Evolutionary conservation across 768 basidiomycete genomes (phyloP).

Genomic region (Lactifluus rugatus): DNA sequence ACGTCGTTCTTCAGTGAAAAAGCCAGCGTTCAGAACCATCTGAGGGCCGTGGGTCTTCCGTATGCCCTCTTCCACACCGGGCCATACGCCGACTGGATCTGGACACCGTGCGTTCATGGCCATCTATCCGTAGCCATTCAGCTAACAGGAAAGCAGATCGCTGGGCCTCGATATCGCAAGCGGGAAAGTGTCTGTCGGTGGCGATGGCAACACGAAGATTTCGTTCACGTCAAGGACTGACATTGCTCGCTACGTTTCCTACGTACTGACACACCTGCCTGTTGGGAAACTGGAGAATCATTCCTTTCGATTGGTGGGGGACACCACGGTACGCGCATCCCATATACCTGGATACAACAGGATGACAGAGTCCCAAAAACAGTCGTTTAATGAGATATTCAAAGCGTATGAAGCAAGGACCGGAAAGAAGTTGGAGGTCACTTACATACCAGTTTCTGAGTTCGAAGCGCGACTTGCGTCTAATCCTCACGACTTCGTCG

Average conservation of each 20-base stretch:
- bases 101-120: not conserved
- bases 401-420: constrained; percentile 15
- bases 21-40: not conserved
- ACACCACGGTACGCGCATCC: constrained; percentile 6
- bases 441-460: constrained; percentile 11
- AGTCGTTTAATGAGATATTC: constrained; percentile 20
- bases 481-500: constrained; percentile 7
- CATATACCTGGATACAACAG: no score
- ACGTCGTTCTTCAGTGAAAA: not conserved
- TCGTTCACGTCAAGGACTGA: constrained; percentile 19
- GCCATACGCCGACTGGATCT: constrained; percentile 11
- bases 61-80: constrained; percentile 18
- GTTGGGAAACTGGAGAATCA: constrained; percentile 8
- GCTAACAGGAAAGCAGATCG: not conserved
- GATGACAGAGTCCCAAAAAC: not conserved
- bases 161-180: constrained; percentile 11
- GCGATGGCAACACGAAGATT: constrained; percentile 12
- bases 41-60: constrained; percentile 13
- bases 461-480: constrained; percentile 8
- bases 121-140: not conserved
- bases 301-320: constrained; percentile 8
- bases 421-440: constrained; percentile 19
- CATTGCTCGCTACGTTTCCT: constrained; percentile 19
- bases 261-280: constrained; percentile 16
- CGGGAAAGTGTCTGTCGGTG: constrained; percentile 17